phyloP scores from a whole-genome alignment of 306 rosid species.

The Vicia villosa region DNA sequence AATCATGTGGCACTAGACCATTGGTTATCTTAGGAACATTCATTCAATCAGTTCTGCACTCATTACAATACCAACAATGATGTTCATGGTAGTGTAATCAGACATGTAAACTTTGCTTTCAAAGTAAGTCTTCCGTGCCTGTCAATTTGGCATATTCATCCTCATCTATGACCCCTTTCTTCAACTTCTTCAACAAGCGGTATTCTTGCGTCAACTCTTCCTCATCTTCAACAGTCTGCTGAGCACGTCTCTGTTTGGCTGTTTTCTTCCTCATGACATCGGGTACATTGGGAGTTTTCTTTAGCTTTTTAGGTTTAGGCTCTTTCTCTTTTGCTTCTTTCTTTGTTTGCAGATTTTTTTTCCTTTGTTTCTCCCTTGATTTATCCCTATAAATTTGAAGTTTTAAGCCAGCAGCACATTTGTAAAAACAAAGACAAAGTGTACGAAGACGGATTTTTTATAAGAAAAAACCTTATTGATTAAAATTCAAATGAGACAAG shows the following conservation, averaged over 20 bases:
- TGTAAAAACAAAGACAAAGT: neutral
- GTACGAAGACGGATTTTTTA: neutral
- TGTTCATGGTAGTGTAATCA: slow-evolving; percentile 26
- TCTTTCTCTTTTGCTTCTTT: slow-evolving; percentile 74
- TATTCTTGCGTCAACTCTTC: slow-evolving; percentile 81
- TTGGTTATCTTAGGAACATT: slow-evolving; percentile 7
- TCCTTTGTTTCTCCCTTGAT: slow-evolving; percentile 87
- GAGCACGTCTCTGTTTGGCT: slow-evolving; percentile 85
- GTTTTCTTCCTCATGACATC: slow-evolving; percentile 69
- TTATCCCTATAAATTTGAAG: slow-evolving; percentile 63
- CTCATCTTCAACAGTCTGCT: slow-evolving; percentile 76
- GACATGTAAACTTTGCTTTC: slow-evolving; percentile 35
- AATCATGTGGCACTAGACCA: slow-evolving; percentile 20
- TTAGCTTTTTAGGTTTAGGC: slow-evolving; percentile 53
- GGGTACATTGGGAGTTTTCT: slow-evolving; percentile 43
- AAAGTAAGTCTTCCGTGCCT: slow-evolving; percentile 79
- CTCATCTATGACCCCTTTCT: slow-evolving; percentile 79
- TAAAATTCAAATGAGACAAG: neutral
- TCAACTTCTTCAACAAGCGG: slow-evolving; percentile 81
- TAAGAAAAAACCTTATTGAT: neutral
- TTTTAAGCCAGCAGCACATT: slow-evolving; percentile 33
- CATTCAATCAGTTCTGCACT: neutral
- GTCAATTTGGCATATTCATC: slow-evolving; percentile 74
- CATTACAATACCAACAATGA: slow-evolving; percentile 17
- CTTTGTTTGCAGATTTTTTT: slow-evolving; percentile 67